A percentile compares a stretch with the other conserved stretches of the same genome.
Conservation (phyloP, 768 basidiomycete genomes). For the Mycena vulgaris region DNA sequence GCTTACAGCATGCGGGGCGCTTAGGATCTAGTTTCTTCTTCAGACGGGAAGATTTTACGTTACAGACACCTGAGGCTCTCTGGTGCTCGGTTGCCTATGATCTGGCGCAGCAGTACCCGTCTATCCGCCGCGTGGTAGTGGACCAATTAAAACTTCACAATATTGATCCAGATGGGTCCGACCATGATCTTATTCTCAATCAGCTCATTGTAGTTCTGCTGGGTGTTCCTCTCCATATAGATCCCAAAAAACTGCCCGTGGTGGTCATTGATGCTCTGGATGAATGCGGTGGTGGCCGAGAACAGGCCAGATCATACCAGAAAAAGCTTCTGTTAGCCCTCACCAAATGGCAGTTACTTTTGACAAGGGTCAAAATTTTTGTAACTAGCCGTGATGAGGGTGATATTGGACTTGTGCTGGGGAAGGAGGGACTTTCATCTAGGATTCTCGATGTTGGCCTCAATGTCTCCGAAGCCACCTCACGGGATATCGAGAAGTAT, state of each 20-base stretch:
- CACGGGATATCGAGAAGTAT: conserved; percentile 4
- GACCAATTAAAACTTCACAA: background rate
- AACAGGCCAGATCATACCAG: too few species aligned
- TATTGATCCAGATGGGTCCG: conserved; percentile 1
- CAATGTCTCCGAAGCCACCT: background rate
- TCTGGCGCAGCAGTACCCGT: conserved; percentile 12
- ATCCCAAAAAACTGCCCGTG: background rate
- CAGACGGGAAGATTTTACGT: conserved; percentile 18
- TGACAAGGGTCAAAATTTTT: background rate
- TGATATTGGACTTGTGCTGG: conserved; percentile 1
- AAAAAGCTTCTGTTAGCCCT: too few species aligned
- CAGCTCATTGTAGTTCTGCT: conserved; percentile 1
- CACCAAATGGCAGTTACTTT: too few species aligned
- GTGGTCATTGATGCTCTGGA: conserved; percentile 24
- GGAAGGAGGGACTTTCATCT: background rate
- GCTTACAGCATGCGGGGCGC: background rate
- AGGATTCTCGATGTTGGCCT: conserved; percentile 14
- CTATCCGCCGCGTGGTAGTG: conserved; percentile 6
- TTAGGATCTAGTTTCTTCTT: conserved; percentile 22
- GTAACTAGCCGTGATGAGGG: background rate
- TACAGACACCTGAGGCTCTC: conserved; percentile 18
- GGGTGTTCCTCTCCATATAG: too few species aligned
- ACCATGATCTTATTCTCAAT: conserved; percentile 9
- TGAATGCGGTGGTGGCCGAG: conserved; percentile 14
- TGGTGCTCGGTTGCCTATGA: conserved; percentile 35